Base-by-base conservation (phyloP, 1,284 basidiomycete species). In the Phellopilus nigrolimitatus region DNA sequence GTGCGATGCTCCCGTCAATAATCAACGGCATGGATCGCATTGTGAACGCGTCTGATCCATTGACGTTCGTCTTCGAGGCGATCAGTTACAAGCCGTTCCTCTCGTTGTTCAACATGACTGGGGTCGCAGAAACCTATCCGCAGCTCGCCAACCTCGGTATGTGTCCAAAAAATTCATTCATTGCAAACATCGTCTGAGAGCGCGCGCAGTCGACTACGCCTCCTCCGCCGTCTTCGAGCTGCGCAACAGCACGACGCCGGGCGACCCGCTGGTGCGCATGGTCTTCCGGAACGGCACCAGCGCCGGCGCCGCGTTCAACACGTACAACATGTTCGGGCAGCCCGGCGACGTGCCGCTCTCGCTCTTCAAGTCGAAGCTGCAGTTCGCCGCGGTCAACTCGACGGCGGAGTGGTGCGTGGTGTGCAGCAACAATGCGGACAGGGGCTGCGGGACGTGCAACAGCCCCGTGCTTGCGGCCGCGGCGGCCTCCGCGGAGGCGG, bases 221-320 rank as follows among this genome's bases (percentile, higher is more conserved):
- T 69, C 71, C 0, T 65, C 62, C 1, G 60, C 70, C 31, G 62
- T 70, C 0, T 67, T 75, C 48, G 75, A 78, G 57, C 54, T 78
- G 19, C 65, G 62, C 53, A 57, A 60, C 59, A 31, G 61, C 48
- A 48, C 63, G 47, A 49, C 59, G 7, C 36, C 60, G 21, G 31
- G 49, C 25, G 61, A 59, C 45, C 52, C 62, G 72, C 70, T 81
- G 61, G 68, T 73, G 44, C 75, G 74, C 4, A 76, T 86, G 64
- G 71, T 72, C 56, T 82, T 88, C 71, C 72, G 88, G 59, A 79
- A 79, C 58, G 75, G 70, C 4, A 72, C 78, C 0, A 60, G 66
- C 40, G 67, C 70, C 53, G 58, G 60, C n/a, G n/a, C n/a, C 19
- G 46, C 54, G 28, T 65, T 62, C 60, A 55, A 45, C 49, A 47